Base-by-base conservation (phyloP, 2,329 filamentous ascomycete genomes). In the Neonectria punicea region DNA sequence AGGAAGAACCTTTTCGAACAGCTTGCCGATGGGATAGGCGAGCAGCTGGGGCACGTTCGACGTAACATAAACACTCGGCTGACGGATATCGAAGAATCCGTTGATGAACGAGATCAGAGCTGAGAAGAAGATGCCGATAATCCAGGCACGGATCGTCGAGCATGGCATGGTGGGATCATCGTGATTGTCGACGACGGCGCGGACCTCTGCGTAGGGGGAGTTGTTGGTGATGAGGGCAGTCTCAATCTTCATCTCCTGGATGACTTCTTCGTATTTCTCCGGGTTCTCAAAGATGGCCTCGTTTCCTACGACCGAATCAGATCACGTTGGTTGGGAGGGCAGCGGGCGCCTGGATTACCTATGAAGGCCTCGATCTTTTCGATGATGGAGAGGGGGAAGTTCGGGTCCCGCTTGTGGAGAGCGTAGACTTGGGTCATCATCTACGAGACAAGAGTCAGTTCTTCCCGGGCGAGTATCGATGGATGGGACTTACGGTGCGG, bases 31-130 rank as follows among this genome's bases (percentile, higher is more conserved):
- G 1, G 86, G 86, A 58, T 85, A 89, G 5, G 85, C 84, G 4
- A 88, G 77, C 34, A 89, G 77, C 76, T 89, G 86, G n/a, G 86
- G 84, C 1, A 89, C 85, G 54, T 85, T 84, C 34, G 84, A 78
- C 56, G 81, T 80, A 68, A 89, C 83, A 5, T 75, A 79, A 66
- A 89, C 87, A 53, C 79, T 77, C 0, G 87, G 87, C 67, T 85
- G 82, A 13, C 87, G 85, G 61, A 89, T 84, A 54, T 83, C 84
- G 70, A 89, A 88, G 61, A 89, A 82, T 77, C 86, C 84, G 71
- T 89, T 88, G 74, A 85, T 78, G 61, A 84, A 85, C 50, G 83
- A 80, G 34, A 86, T 77, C 22, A 84, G 65, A 16, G 80, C 77
- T 5, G 83, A 81, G 65, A 87, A 87, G 47, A 81, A 67, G 22